Conservation (phyloP, 164 flowering plant genomes). For the Houttuynia cordata region DNA sequence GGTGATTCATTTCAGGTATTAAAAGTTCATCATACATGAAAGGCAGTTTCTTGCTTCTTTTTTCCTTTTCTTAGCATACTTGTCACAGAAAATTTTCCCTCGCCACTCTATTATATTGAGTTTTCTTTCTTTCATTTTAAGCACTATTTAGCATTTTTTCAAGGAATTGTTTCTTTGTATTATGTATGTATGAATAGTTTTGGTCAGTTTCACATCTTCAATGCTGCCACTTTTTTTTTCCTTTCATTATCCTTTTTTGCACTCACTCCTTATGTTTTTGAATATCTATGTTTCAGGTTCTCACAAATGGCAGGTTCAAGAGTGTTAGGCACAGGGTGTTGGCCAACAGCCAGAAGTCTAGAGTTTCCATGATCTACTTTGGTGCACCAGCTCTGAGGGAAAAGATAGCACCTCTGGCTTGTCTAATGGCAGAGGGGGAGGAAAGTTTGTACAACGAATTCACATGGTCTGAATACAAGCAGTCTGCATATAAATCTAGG, state of each 20-base stretch:
- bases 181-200: no score
- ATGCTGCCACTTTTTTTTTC: no score
- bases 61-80: no score
- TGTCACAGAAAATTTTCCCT: no score
- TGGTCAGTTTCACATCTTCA: no score
- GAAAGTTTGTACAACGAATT: slow-evolving; percentile 74
- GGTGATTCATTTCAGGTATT: slow-evolving; percentile 86
- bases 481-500: slow-evolving; percentile 55
- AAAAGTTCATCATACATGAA: neutral
- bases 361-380: slow-evolving; percentile 81
- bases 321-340: slow-evolving; percentile 86
- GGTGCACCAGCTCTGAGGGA: slow-evolving; percentile 64
- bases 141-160: slow-evolving; percentile 5
- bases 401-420: slow-evolving; percentile 42
- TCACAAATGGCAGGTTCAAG: slow-evolving; percentile 84
- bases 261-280: no score
- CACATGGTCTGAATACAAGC: slow-evolving; percentile 84
- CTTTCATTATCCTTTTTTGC: no score
- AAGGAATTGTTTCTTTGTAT: no score
- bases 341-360: slow-evolving; percentile 40
- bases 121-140: no score
- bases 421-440: slow-evolving; percentile 40
- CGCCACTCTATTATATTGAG: no score
- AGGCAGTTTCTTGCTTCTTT: no score
- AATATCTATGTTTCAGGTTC: no score